Conservation (phyloP, 1,284 basidiomycete genomes). For the Sanghuangporus baumii region DNA sequence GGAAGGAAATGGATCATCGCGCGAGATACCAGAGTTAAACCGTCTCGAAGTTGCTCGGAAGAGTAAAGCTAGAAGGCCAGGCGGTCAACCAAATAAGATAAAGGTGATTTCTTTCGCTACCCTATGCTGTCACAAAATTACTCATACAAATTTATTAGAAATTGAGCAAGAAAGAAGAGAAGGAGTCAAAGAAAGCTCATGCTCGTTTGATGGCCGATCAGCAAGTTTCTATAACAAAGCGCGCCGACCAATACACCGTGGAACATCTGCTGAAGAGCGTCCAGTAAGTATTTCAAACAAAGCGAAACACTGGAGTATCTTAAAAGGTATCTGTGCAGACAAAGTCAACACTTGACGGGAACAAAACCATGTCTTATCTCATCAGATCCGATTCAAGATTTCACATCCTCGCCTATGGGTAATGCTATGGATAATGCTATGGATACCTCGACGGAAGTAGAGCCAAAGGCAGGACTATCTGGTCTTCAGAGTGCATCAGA, state of each 20-base stretch:
- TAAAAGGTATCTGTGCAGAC: not conserved
- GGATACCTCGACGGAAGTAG: not conserved
- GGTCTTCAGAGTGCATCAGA: slow-evolving; percentile 1
- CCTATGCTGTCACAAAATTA: not conserved
- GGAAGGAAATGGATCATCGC: not conserved
- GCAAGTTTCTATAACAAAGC: slow-evolving; percentile 12
- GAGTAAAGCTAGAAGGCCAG: not conserved
- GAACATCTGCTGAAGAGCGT: slow-evolving; percentile 12
- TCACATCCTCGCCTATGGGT: slow-evolving; percentile 15
- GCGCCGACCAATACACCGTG: slow-evolving; percentile 5
- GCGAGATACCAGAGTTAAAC: not conserved
- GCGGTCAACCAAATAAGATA: slow-evolving; percentile 5
- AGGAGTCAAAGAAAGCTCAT: slow-evolving; percentile 17
- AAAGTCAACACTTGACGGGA: not conserved
- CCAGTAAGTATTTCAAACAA: not conserved
- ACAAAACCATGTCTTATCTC: slow-evolving; percentile 2
- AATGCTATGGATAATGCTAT: not conserved
- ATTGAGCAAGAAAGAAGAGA: slow-evolving; percentile 17
- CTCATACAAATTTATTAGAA: slow-evolving; percentile 2
- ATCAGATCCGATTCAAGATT: slow-evolving; percentile 19
- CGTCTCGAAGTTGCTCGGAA: not conserved
- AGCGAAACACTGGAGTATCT: not conserved
- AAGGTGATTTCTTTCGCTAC: slow-evolving; percentile 7
- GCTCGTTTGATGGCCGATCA: slow-evolving; percentile 18
- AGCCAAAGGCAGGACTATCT: not conserved